phyloP scores from a whole-genome alignment of 2,329 filamentous ascomycete species.

The Pyrenochaeta sp. region DNA sequence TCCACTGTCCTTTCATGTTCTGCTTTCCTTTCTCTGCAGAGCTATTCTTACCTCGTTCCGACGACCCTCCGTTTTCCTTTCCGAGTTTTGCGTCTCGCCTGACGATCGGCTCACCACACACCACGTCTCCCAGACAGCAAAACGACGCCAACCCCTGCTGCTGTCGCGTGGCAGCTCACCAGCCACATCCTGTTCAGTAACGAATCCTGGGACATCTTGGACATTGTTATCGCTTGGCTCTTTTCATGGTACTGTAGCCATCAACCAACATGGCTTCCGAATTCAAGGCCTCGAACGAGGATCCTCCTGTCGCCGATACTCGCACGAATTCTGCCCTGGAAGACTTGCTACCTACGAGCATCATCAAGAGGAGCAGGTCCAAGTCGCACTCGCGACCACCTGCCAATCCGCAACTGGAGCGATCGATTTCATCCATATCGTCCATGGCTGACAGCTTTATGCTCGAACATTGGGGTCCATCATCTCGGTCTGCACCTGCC shows the following conservation, averaged over 20 bases:
- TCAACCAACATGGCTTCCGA: slow-evolving; percentile 28
- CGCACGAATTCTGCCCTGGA: slow-evolving; percentile 37
- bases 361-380: slow-evolving; percentile 31
- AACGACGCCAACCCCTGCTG: slow-evolving; percentile 12
- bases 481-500: slow-evolving; percentile 17
- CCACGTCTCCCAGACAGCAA: slow-evolving; percentile 20
- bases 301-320: slow-evolving; percentile 24
- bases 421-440: slow-evolving; percentile 40
- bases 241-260: slow-evolving; percentile 22
- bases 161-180: slow-evolving; percentile 30
- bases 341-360: slow-evolving; percentile 37
- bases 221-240: slow-evolving; percentile 2
- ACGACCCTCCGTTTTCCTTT: slow-evolving; percentile 3
- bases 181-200: slow-evolving; percentile 8
- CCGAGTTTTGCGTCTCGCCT: slow-evolving; percentile 22
- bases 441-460: slow-evolving; percentile 48
- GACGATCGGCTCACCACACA: slow-evolving; percentile 26
- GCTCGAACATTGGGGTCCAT: slow-evolving; percentile 35
- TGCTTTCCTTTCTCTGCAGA: slow-evolving; percentile 3
- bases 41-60: slow-evolving; percentile 12
- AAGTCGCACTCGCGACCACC: slow-evolving; percentile 27
- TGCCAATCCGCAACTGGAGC: slow-evolving; percentile 37
- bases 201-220: background rate
- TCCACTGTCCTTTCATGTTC: slow-evolving; percentile 3
- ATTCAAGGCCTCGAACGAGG: slow-evolving; percentile 18